Evolutionary conservation across 148 eudicot species (phyloP), one percentile per base, ranked within the genome.

Genomic region (Arctostaphylos glauca): DNA sequence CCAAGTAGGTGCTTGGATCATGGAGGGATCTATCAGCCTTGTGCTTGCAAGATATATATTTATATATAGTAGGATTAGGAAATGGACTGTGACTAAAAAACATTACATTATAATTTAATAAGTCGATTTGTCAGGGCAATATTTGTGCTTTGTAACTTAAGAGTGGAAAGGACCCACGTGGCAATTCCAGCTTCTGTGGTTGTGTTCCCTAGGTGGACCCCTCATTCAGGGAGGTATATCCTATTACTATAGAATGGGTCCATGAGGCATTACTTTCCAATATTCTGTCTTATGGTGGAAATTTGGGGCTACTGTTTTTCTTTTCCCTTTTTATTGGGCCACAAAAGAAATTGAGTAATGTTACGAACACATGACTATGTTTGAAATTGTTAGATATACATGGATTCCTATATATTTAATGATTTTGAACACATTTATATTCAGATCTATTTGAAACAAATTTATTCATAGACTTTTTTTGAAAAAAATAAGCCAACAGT

Each of bases 91-190:
- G 78, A 49, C 18, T 4, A 6, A 74, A 6, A 48, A 44, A 47
- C 41, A 6, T 31, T 19, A 3, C 43, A 15, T 14, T 6, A n/a
- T n/a, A n/a, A n/a, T n/a, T n/a, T n/a, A n/a, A n/a, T n/a, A n/a
- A n/a, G n/a, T n/a, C n/a, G n/a, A n/a, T n/a, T n/a, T n/a, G n/a
- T n/a, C 13, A 44, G 77, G 25, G 19, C 31, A 18, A 48, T 74
- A 55, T n/a, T 18, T 6, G n/a, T 44, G 53, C 31, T 31, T 58
- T 19, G 23, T 68, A 6, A 21, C 3, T 66, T 25, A 10, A n/a
- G n/a, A n/a, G n/a, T n/a, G n/a, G n/a, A n/a, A n/a, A 67, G 43
- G 56, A 71, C 84, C 80, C 84, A 90, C 87, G 89, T 91, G 90
- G 94, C 81, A 84, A 47, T 49, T 74, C 74, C 62, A 83, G 86